Percentiles rank a stretch among this genome's conserved stretches.
Conservation (phyloP, 169 alveolate genomes). For the Plasmodium ovale region DNA sequence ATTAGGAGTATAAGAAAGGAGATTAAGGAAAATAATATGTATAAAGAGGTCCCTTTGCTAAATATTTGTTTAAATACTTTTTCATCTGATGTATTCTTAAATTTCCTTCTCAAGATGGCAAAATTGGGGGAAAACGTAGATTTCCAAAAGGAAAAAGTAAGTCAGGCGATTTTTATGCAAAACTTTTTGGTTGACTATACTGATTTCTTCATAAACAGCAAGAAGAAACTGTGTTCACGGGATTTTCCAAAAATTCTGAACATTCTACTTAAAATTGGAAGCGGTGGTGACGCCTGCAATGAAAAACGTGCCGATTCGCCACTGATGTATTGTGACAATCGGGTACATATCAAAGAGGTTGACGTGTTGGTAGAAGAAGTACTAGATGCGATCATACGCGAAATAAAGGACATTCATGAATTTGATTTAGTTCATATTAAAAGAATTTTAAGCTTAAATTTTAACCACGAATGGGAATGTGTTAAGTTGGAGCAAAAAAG, state of each 20-base stretch:
- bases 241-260: constrained; percentile 71
- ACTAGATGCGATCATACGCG: constrained; percentile 5
- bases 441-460: constrained; percentile 12
- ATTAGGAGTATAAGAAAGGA: constrained; percentile 21
- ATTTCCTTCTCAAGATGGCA: constrained; percentile 13
- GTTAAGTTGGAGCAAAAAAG: constrained; percentile 3
- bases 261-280: constrained; percentile 16
- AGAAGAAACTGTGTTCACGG: constrained; percentile 36
- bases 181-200: constrained; percentile 33
- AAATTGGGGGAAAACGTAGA: neutral
- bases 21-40: constrained; percentile 26
- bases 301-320: neutral
- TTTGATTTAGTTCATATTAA: constrained; percentile 28
- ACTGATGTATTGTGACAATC: neutral
- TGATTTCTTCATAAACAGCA: constrained; percentile 47
- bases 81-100: constrained; percentile 40
- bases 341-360: neutral
- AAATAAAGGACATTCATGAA: constrained; percentile 26
- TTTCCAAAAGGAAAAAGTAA: neutral
- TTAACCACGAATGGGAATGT: neutral
- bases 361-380: neutral
- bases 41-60: constrained; percentile 28
- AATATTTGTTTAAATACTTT: constrained; percentile 67
- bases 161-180: constrained; percentile 13
- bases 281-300: neutral